phyloP scores from a whole-genome alignment of 2,329 filamentous ascomycete species.

The Phyllosticta citribraziliensis region DNA sequence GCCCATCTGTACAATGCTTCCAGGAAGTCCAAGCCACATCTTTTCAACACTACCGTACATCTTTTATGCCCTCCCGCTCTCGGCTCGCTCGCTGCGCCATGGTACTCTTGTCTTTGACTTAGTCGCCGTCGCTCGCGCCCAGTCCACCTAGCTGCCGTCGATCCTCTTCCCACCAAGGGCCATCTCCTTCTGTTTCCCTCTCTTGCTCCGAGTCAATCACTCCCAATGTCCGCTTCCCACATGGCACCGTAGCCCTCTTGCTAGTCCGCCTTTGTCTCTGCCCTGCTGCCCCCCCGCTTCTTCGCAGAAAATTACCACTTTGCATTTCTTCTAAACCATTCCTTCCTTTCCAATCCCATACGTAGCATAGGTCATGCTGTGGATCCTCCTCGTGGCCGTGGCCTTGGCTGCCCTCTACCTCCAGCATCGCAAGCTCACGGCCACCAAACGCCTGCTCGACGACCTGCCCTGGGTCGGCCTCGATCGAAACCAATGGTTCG shows the following conservation, averaged over 20 bases:
- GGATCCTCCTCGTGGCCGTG: background rate
- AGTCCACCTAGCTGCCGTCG: background rate
- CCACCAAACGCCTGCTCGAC: background rate
- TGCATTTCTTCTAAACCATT: background rate
- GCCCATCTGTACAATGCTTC: background rate
- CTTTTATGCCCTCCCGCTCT: background rate
- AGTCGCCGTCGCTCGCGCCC: no score
- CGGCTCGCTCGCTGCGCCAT: background rate
- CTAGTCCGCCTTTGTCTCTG: background rate
- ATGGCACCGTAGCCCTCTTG: background rate
- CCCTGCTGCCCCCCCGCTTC: background rate
- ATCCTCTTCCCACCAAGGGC: background rate
- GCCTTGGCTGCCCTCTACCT: background rate
- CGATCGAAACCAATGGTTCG: background rate
- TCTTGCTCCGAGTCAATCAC: background rate
- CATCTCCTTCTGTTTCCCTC: background rate
- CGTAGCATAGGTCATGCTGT: background rate
- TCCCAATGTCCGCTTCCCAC: background rate
- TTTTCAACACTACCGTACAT: background rate
- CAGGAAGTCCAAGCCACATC: background rate
- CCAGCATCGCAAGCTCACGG: background rate
- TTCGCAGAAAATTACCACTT: background rate
- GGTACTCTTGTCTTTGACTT: background rate
- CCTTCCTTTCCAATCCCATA: background rate
- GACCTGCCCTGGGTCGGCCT: background rate